Evolutionary conservation across 108 stramenopile genomes (phyloP).

Genomic region (Seminavis robusta): DNA sequence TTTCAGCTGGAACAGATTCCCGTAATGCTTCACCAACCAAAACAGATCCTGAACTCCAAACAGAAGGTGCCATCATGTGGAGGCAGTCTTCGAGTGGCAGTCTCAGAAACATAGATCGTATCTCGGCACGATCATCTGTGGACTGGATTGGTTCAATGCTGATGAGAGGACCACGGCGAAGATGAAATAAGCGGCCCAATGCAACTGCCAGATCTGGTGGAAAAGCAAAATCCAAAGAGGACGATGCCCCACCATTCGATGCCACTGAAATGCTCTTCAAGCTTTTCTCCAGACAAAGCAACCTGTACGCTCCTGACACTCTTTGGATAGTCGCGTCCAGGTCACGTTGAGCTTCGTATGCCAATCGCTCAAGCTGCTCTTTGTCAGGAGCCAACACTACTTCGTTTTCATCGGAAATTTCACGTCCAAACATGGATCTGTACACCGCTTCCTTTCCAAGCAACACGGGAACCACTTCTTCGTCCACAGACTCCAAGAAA

Average conservation of each 20-base stretch:
- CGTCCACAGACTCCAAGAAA: constrained; percentile 40
- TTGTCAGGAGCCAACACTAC: constrained; percentile 21
- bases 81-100: constrained; percentile 55
- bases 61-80: constrained; percentile 46
- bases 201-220: constrained; percentile 48
- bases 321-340: constrained; percentile 58
- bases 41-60: constrained; percentile 44
- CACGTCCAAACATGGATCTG: constrained; percentile 42
- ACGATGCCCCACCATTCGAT: constrained; percentile 5
- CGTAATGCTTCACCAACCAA: neutral
- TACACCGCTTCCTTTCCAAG: constrained; percentile 58
- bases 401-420: constrained; percentile 32
- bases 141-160: constrained; percentile 56
- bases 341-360: constrained; percentile 47
- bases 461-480: constrained; percentile 47
- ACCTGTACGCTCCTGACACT: constrained; percentile 50
- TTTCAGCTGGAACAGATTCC: constrained; percentile 27
- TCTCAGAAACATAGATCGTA: constrained; percentile 45
- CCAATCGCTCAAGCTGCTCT: constrained; percentile 37
- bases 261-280: neutral
- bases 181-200: constrained; percentile 40
- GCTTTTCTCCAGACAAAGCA: constrained; percentile 48
- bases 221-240: constrained; percentile 58
- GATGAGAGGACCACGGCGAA: constrained; percentile 51
- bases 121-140: constrained; percentile 50